These are phyloP conservation scores for Globisporangium iwayamae DNA, from an alignment of 352 stramenopile species.

Conservation along the genomic window DNA sequence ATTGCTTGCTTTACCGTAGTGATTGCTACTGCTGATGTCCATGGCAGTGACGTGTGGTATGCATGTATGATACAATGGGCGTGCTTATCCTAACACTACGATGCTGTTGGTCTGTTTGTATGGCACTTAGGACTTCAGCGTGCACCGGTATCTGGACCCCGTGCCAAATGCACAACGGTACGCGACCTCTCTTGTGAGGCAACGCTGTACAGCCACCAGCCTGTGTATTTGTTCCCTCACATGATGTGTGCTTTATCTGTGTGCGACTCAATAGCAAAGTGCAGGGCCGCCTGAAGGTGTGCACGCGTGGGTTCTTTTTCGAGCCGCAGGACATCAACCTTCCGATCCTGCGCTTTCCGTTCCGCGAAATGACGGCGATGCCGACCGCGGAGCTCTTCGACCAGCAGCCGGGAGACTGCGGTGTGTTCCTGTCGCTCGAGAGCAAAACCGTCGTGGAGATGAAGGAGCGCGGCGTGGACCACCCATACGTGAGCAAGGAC, in stretches of 20 bases:
- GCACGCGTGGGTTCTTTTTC: conserved; percentile 90
- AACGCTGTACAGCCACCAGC: neutral
- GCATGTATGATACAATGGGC: neutral
- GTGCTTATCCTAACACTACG: neutral
- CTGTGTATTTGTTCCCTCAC: neutral
- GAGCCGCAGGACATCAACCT: conserved; percentile 84
- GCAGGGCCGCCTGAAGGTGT: conserved; percentile 83
- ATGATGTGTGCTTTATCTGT: neutral
- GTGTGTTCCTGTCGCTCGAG: conserved; percentile 70
- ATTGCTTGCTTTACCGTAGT: neutral
- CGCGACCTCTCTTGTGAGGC: too few relatives aligned
- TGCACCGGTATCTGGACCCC: conserved; percentile 67
- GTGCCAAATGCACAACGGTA: conserved; percentile 54
- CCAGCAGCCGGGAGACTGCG: conserved; percentile 32
- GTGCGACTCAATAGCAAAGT: conserved; percentile 42
- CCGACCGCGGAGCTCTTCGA: conserved; percentile 59
- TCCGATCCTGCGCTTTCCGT: conserved; percentile 85
- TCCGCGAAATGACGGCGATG: conserved; percentile 70
- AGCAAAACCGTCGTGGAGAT: conserved; percentile 68
- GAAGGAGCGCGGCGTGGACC: conserved; percentile 82
- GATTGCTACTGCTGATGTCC: neutral
- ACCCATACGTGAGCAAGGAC: conserved; percentile 72
- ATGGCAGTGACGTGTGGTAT: neutral
- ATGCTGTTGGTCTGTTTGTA: neutral
- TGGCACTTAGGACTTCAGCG: conserved; percentile 70